These are phyloP conservation scores for Crotalaria pallida DNA, from an alignment of 306 rosid genomes.

Conservation along the genomic window DNA sequence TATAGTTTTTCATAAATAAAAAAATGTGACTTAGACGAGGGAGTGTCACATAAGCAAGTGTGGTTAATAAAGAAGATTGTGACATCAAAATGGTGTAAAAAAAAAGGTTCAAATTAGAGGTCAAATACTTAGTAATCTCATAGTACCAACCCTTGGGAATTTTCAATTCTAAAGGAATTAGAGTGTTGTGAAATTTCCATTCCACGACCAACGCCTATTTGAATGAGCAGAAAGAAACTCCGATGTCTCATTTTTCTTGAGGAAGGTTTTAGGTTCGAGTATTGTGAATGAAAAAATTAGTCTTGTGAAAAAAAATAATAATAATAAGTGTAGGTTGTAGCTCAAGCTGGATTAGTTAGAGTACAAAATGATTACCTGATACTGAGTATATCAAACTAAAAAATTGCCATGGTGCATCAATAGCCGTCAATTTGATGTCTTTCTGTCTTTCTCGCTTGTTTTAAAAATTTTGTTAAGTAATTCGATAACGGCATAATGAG, in stretches of 20 bases:
- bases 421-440: too few relatives aligned
- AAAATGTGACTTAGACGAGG: neutral
- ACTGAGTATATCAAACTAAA: too few relatives aligned
- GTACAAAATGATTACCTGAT: too few relatives aligned
- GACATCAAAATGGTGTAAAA: neutral
- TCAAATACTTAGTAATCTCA: neutral
- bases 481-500: neutral
- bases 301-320: too few relatives aligned
- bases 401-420: too few relatives aligned
- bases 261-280: too few relatives aligned
- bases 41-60: neutral
- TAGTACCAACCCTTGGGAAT: neutral
- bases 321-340: too few relatives aligned
- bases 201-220: neutral
- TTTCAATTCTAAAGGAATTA: neutral
- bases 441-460: neutral
- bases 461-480: neutral
- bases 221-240: too few relatives aligned
- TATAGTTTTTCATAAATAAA: neutral
- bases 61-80: constrained; percentile 11
- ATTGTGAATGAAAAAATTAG: too few relatives aligned
- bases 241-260: too few relatives aligned
- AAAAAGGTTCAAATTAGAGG: neutral
- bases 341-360: too few relatives aligned
- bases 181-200: neutral